These are phyloP conservation scores for Lasiosphaeriaceae sp. DNA, from an alignment of 495 filamentous ascomycete species.

Conservation along the genomic window DNA sequence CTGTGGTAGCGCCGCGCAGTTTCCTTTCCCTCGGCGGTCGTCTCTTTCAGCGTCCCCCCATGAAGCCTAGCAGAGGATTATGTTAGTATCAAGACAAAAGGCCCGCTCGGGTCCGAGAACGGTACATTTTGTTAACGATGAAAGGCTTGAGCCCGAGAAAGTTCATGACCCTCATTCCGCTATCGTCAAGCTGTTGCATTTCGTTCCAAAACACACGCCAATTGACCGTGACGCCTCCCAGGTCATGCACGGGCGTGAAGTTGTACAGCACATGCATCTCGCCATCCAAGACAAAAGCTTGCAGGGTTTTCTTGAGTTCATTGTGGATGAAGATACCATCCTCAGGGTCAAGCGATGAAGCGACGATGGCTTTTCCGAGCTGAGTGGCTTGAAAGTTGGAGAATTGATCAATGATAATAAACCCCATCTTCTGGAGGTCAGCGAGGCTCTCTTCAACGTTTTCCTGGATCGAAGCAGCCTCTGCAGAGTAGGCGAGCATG, in stretches of 20 bases:
- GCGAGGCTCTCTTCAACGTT: slow-evolving; percentile 54
- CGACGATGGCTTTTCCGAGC: slow-evolving; percentile 69
- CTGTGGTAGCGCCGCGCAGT: slow-evolving; percentile 64
- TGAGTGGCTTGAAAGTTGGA: slow-evolving; percentile 56
- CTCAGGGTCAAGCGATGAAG: slow-evolving; percentile 68
- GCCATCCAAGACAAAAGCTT: slow-evolving; percentile 77
- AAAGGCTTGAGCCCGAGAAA: slow-evolving; percentile 68
- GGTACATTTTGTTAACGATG: slow-evolving; percentile 46
- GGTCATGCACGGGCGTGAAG: slow-evolving; percentile 67
- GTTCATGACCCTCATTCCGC: slow-evolving; percentile 61
- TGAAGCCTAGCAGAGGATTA: slow-evolving; percentile 53
- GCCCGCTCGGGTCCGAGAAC: neutral
- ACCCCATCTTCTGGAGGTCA: slow-evolving; percentile 48
- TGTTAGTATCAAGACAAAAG: slow-evolving; percentile 26
- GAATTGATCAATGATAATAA: slow-evolving; percentile 53
- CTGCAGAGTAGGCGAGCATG: slow-evolving; percentile 56
- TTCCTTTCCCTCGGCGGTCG: slow-evolving; percentile 55
- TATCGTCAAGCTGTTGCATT: slow-evolving; percentile 66
- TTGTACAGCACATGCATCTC: slow-evolving; percentile 83
- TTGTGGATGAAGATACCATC: slow-evolving; percentile 73
- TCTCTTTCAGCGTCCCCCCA: slow-evolving; percentile 64
- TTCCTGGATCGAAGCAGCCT: slow-evolving; percentile 37
- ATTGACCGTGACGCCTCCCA: slow-evolving; percentile 52
- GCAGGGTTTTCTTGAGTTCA: slow-evolving; percentile 63
- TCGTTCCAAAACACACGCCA: slow-evolving; percentile 72